Base-by-base conservation (phyloP, 2,329 filamentous ascomycete genomes). In the Clonostachys sp. region DNA sequence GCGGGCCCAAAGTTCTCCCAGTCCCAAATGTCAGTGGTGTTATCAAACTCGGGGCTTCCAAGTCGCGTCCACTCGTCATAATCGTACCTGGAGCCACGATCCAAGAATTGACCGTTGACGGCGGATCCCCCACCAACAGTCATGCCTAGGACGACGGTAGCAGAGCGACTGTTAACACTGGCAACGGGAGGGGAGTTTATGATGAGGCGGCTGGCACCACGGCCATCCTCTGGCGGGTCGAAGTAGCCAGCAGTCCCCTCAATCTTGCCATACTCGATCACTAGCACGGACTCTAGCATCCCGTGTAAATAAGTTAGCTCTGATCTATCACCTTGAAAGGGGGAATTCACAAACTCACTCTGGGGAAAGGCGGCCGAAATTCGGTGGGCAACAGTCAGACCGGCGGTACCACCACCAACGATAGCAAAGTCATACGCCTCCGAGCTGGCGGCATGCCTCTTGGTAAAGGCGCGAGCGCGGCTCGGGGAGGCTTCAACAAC, bases 101-200 rank as follows among this genome's bases (percentile, higher is more conserved):
- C 65, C 45, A 68, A 64, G 54, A 67, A 63, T 60, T 64, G 62
- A 7, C 65, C 66, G 45, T 70, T 69, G 44, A 65, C 53, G 30
- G 64, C 57, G 5, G 64, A 67, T 44, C 61, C 59, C 35, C 66
- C 66, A 6, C 66, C 66, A 4, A 69, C 56, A 9, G 58, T 60
- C 50, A 61, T 60, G 7, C 65, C 66, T 16, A 62, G 61, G 9
- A 57, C 50, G 9, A 67, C 52, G 3, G 50, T 50, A 9, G 58
- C 60, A 5, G 53, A 46, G 39, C 50, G 50, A 51, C 60, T 61
- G 44, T 57, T 58, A 44, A 64, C 51, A 50, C 53, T 55, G 47
- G 55, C 54, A 38, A 57, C 52, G n/a, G 55, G 55, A 41, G 53
- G 54, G n/a, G 54, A 55, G 51, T 16, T 56, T 50, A 57, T 56